A percentile compares a stretch with the other conserved stretches of the same genome.
These are phyloP conservation scores for Entamoeba dispar DNA, from an alignment of 208 protist species.

Conservation along the genomic window DNA sequence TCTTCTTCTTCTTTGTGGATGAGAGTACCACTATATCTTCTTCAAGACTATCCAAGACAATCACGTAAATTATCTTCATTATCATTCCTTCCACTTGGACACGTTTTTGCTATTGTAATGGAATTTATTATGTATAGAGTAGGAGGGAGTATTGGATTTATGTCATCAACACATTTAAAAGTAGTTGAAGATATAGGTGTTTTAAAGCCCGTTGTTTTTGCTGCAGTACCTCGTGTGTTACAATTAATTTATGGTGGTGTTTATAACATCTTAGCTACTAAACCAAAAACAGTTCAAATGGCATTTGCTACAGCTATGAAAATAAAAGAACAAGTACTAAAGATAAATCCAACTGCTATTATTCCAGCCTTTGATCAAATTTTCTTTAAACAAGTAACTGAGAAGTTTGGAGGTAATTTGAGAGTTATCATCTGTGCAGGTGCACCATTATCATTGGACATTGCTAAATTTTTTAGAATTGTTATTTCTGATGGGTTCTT, in stretches of 20 bases:
- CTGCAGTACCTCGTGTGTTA: not conserved
- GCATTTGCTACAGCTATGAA: not conserved
- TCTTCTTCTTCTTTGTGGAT: not conserved
- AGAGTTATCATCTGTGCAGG: conserved; percentile 6
- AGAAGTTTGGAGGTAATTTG: conserved; percentile 12
- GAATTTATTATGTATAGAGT: not conserved
- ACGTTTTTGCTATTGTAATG: conserved; percentile 4
- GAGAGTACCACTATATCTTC: not conserved
- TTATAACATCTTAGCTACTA: not conserved
- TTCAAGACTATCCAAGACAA: not conserved
- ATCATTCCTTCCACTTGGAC: not conserved
- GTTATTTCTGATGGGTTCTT: not conserved
- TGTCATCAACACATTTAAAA: not conserved
- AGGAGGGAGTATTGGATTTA: not conserved
- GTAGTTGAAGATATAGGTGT: not conserved
- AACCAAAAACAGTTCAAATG: not conserved
- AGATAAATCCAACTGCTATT: not conserved
- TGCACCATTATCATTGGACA: not conserved
- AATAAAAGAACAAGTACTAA: not conserved
- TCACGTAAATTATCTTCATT: not conserved
- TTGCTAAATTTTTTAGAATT: conserved; percentile 5
- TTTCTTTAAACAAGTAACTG: not conserved
- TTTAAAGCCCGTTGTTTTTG: not conserved
- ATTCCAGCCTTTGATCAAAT: not conserved
- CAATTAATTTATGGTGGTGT: not conserved